A percentile compares a stretch with the other conserved stretches of the same genome.
Evolutionary conservation across 2,329 filamentous ascomycete genomes (phyloP).

Genomic region (Colletotrichum orbiculare): DNA sequence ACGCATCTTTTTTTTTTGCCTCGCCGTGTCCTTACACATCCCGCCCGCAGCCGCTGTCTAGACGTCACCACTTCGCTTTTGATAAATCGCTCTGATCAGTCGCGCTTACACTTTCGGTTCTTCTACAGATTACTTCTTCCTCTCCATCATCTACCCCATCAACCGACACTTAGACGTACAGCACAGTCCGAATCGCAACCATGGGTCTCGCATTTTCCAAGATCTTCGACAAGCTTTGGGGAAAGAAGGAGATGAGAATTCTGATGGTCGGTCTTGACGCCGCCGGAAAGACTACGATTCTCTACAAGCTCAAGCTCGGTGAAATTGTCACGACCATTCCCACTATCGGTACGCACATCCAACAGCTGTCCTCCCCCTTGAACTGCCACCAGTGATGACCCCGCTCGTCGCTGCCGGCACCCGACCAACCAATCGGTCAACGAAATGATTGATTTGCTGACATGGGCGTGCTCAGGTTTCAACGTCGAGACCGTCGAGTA

Average conservation of each 20-base stretch:
- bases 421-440: background rate
- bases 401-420: constrained; percentile 9
- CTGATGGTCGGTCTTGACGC: constrained; percentile 99
- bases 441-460: constrained; percentile 39
- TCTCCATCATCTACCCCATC: constrained; percentile 45
- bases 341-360: constrained; percentile 81
- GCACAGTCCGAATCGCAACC: constrained; percentile 64
- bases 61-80: constrained; percentile 22
- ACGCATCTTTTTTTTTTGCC: constrained; percentile 5
- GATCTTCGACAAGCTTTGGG: constrained; percentile 95
- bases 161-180: constrained; percentile 50
- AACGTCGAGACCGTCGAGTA: constrained; percentile 99
- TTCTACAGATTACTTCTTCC: constrained; percentile 38
- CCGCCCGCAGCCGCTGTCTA: constrained; percentile 23
- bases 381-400: constrained; percentile 8
- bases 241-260: constrained; percentile 99
- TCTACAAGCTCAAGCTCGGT: constrained; percentile 99
- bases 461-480: constrained; percentile 72
- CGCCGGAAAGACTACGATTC: constrained; percentile 99
- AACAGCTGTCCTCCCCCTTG: constrained; percentile 2
- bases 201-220: constrained; percentile 99
- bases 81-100: constrained; percentile 22
- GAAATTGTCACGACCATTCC: constrained; percentile 99
- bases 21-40: constrained; percentile 15
- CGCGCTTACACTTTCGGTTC: constrained; percentile 27